Conservation (phyloP, 192 early-diverging fungal species). For the Coemansia aciculifera region DNA sequence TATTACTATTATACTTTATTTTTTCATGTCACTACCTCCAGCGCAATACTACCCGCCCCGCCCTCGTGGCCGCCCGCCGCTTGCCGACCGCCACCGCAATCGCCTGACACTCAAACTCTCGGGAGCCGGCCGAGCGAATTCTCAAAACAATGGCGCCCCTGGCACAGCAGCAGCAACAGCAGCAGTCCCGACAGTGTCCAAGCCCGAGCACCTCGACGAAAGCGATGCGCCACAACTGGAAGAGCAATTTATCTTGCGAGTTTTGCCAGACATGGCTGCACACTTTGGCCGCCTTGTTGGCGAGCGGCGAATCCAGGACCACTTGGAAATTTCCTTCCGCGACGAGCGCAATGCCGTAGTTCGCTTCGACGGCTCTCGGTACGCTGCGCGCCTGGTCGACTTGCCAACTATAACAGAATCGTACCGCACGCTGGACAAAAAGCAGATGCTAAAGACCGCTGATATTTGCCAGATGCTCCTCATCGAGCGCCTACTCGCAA, state of each 20-base stretch:
- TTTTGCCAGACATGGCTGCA: conserved; percentile 35
- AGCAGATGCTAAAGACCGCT: conserved; percentile 47
- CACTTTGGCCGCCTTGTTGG: conserved; percentile 26
- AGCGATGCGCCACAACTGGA: conserved; percentile 32
- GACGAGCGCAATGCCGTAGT: conserved; percentile 43
- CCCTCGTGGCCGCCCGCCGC: conserved; percentile 48
- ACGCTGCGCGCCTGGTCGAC: conserved; percentile 35
- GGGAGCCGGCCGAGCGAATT: conserved; percentile 7
- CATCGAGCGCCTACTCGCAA: conserved; percentile 16
- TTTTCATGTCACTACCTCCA: background rate
- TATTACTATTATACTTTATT: background rate
- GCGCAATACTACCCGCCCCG: conserved; percentile 22
- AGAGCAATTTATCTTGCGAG: conserved; percentile 45
- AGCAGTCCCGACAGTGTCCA: background rate
- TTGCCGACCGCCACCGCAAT: conserved; percentile 44
- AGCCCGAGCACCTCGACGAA: conserved; percentile 14
- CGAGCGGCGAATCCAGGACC: conserved; percentile 40
- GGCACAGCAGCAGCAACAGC: background rate
- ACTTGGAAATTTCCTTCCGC: conserved; percentile 36
- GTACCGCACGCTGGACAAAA: conserved; percentile 41
- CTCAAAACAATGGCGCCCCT: background rate
- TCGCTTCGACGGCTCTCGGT: conserved; percentile 18
- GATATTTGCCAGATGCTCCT: conserved; percentile 52
- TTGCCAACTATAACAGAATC: conserved; percentile 47
- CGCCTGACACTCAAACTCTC: conserved; percentile 48